Percentiles rank a stretch among this genome's conserved stretches.
Conservation (phyloP, 2,329 filamentous ascomycete genomes). For the Thermomyces lanuginosus region DNA sequence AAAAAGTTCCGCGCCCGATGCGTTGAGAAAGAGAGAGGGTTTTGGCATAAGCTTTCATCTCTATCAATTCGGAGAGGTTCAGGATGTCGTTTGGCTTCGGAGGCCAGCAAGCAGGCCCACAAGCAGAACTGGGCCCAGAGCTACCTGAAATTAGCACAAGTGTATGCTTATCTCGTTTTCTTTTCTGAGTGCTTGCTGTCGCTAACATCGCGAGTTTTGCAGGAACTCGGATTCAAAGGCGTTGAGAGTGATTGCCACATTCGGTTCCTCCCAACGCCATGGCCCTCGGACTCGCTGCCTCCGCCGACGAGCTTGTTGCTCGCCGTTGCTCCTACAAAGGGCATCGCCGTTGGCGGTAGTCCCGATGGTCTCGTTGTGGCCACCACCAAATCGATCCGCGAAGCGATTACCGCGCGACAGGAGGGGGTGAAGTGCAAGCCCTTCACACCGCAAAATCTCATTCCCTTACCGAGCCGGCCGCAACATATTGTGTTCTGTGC, state of each 20-base stretch:
- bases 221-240: slow-evolving; percentile 66
- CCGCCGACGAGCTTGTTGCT: slow-evolving; percentile 66
- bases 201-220: slow-evolving; percentile 3
- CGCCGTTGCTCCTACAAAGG: slow-evolving; percentile 61
- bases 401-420: slow-evolving; percentile 49
- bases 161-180: slow-evolving; percentile 30
- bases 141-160: slow-evolving; percentile 69
- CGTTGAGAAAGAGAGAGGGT: no score
- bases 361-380: slow-evolving; percentile 64
- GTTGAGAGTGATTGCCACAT: slow-evolving; percentile 69
- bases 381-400: slow-evolving; percentile 59
- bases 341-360: slow-evolving; percentile 72
- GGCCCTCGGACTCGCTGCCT: slow-evolving; percentile 54
- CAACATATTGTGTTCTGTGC: slow-evolving; percentile 82
- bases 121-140: slow-evolving; percentile 43
- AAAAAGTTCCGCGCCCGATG: no score
- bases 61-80: slow-evolving; percentile 20
- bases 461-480: slow-evolving; percentile 57
- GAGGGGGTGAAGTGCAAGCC: slow-evolving; percentile 48
- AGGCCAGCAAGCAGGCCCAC: slow-evolving; percentile 22
- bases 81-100: slow-evolving; percentile 50
- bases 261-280: slow-evolving; percentile 58
- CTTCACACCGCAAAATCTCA: slow-evolving; percentile 57
- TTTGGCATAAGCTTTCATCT: no score
- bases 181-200: slow-evolving; percentile 1